phyloP scores from a whole-genome alignment of 2,329 filamentous ascomycete species.

The Alternaria conjuncta region DNA sequence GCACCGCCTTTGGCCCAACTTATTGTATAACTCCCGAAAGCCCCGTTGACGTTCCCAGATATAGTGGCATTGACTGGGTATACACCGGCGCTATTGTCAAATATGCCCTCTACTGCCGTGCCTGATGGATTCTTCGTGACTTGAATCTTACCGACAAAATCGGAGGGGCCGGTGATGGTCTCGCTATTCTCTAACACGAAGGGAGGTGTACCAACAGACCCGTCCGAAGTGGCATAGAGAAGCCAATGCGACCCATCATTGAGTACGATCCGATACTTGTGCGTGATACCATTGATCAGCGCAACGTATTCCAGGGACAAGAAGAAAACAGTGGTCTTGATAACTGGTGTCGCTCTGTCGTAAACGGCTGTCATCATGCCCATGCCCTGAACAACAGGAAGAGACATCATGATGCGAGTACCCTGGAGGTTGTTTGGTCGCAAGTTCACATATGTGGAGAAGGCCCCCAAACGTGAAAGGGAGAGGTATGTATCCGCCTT shows the following conservation, averaged over 20 bases:
- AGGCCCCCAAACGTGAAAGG: constrained; percentile 59
- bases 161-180: constrained; percentile 67
- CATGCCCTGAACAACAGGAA: constrained; percentile 90
- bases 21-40: constrained; percentile 74
- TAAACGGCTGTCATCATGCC: constrained; percentile 84
- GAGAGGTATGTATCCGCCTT: constrained; percentile 63
- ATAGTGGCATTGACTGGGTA: constrained; percentile 69
- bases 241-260: constrained; percentile 74
- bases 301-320: constrained; percentile 60
- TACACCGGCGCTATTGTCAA: constrained; percentile 78
- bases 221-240: constrained; percentile 73
- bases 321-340: constrained; percentile 81
- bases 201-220: constrained; percentile 63
- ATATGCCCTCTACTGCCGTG: constrained; percentile 66
- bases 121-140: constrained; percentile 76
- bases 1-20: constrained; percentile 74
- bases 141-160: constrained; percentile 81
- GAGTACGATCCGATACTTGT: constrained; percentile 29
- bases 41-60: constrained; percentile 52
- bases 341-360: constrained; percentile 69
- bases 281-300: constrained; percentile 48
- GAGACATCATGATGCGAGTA: constrained; percentile 67
- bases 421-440: constrained; percentile 54
- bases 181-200: constrained; percentile 72
- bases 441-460: constrained; percentile 73